A percentile compares a stretch with the other conserved stretches of the same genome.
These are phyloP conservation scores for Cutaneotrichosporon cyanovorans DNA, from an alignment of 1,284 basidiomycete genomes.

Conservation along the genomic window DNA sequence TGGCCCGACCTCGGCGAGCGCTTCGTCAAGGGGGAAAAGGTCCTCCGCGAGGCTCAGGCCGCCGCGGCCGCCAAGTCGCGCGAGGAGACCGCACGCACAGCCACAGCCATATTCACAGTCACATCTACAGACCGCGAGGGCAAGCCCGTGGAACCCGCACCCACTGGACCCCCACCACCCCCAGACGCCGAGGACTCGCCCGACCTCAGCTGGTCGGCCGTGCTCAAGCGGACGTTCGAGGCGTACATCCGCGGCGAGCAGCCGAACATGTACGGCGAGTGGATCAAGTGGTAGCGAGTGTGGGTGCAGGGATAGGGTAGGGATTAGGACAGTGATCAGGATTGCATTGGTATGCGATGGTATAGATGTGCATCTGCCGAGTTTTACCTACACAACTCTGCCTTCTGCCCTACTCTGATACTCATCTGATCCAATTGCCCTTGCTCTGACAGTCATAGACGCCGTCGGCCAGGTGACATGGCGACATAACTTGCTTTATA, in stretches of 20 bases:
- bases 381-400: too few species aligned
- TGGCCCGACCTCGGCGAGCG: slow-evolving; percentile 81
- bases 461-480: too few species aligned
- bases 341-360: too few species aligned
- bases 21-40: slow-evolving; percentile 66
- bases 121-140: not conserved
- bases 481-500: too few species aligned
- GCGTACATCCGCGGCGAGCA: slow-evolving; percentile 74
- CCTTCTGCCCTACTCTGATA: too few species aligned
- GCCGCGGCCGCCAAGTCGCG: slow-evolving; percentile 18
- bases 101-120: not conserved
- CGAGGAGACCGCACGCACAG: not conserved
- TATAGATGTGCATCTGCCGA: too few species aligned
- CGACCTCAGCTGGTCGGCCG: slow-evolving; percentile 82
- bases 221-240: slow-evolving; percentile 86
- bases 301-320: slow-evolving; percentile 9
- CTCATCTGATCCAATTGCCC: too few species aligned
- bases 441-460: too few species aligned
- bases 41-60: slow-evolving; percentile 43
- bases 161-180: too few species aligned
- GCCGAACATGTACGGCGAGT: slow-evolving; percentile 89
- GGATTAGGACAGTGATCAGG: too few species aligned
- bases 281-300: slow-evolving; percentile 49
- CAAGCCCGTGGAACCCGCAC: too few species aligned
- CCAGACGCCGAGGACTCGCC: slow-evolving; percentile 51